Evolutionary conservation across 2,329 filamentous ascomycete genomes (phyloP).

Genomic region (Fusarium robinianum): DNA sequence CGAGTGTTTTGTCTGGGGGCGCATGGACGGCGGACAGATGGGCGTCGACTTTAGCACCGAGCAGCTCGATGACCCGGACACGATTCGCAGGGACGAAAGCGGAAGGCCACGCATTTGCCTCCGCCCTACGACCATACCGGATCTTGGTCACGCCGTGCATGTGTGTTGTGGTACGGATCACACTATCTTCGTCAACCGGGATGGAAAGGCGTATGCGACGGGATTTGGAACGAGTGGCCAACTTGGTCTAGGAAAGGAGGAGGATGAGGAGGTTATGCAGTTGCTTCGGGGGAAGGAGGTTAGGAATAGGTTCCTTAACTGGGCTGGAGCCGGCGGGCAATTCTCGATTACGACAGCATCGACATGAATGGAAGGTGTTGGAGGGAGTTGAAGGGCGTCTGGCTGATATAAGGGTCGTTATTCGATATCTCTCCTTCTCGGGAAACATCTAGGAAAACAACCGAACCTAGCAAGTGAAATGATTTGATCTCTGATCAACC

Average conservation of each 20-base stretch:
- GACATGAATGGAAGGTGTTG: too few relatives aligned
- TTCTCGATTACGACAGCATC: too few relatives aligned
- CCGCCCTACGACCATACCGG: constrained; percentile 58
- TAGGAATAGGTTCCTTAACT: constrained; percentile 1
- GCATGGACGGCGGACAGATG: constrained; percentile 54
- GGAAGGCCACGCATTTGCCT: constrained; percentile 63
- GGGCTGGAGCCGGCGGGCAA: constrained; percentile 14
- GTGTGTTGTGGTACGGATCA: constrained; percentile 68
- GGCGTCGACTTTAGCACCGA: constrained; percentile 55
- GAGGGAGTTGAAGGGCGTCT: too few relatives aligned
- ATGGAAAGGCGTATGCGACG: constrained; percentile 60
- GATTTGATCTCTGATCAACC: too few relatives aligned
- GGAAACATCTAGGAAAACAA: too few relatives aligned
- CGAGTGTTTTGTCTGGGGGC: constrained; percentile 58
- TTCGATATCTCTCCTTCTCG: too few relatives aligned
- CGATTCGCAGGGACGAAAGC: constrained; percentile 59
- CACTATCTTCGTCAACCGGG: constrained; percentile 65
- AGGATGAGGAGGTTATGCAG: constrained; percentile 52
- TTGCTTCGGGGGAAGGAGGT: constrained; percentile 4
- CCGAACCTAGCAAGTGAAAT: too few relatives aligned
- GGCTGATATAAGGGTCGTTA: too few relatives aligned
- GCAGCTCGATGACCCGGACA: constrained; percentile 51
- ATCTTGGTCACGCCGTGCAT: constrained; percentile 52
- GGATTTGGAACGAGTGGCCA: constrained; percentile 74
- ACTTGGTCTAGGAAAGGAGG: constrained; percentile 69